Evolutionary conservation across 805 yeast genomes (phyloP).

Genomic region (Blastobotrys parvus): DNA sequence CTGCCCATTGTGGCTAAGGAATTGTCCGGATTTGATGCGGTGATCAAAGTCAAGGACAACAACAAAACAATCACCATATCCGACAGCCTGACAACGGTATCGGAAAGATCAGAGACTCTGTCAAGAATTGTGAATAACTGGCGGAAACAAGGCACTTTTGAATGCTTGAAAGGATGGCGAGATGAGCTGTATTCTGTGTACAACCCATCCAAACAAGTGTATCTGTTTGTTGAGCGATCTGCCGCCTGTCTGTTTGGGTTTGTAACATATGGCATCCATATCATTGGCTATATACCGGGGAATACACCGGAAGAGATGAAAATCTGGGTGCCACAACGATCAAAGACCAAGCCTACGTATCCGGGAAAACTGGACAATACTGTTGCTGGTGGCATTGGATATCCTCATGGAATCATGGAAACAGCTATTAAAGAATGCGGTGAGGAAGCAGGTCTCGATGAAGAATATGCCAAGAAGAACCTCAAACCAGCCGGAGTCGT

Average conservation of each 20-base stretch:
- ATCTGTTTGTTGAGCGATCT: slow-evolving; percentile 70
- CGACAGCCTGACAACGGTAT: slow-evolving; percentile 30
- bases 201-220: slow-evolving; percentile 45
- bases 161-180: slow-evolving; percentile 54
- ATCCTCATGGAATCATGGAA: slow-evolving; percentile 65
- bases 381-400: slow-evolving; percentile 90
- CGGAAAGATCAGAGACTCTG: slow-evolving; percentile 34
- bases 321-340: slow-evolving; percentile 78
- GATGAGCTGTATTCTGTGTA: slow-evolving; percentile 72
- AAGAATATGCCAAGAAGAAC: slow-evolving; percentile 39
- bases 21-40: slow-evolving; percentile 10
- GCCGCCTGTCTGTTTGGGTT: slow-evolving; percentile 77
- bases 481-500: slow-evolving; percentile 53
- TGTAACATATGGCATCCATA: slow-evolving; percentile 82
- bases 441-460: slow-evolving; percentile 81
- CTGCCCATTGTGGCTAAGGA: slow-evolving; percentile 18
- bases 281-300: slow-evolving; percentile 66
- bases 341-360: slow-evolving; percentile 72
- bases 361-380: slow-evolving; percentile 91
- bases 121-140: slow-evolving; percentile 18
- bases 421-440: slow-evolving; percentile 78
- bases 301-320: slow-evolving; percentile 32
- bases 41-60: slow-evolving; percentile 22
- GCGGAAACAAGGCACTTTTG: slow-evolving; percentile 18
- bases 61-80: slow-evolving; percentile 25